Base-by-base conservation (phyloP, 2,329 filamentous ascomycete genomes). In the Zopfia rhizophila region DNA sequence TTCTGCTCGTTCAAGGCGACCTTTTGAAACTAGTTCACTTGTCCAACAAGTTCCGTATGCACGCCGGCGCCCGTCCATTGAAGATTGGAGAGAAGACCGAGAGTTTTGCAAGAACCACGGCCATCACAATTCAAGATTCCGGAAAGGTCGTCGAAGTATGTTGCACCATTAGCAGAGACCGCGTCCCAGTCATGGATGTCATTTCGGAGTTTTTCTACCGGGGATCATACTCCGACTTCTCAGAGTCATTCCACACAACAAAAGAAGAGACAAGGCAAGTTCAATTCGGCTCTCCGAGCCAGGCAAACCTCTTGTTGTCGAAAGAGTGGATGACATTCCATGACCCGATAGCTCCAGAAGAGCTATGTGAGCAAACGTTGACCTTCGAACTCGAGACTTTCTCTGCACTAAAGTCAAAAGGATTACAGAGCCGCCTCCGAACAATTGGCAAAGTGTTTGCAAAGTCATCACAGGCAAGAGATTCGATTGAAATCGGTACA, bases 11-110 rank as follows among this genome's bases (percentile, higher is more conserved):
- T 4, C 33, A 49, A 5, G 48, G 48, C 10, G 57, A 60, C 37
- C 31, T 60, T 6, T 30, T 58, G 3, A 50, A 41, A 11, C 48
- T 60, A 7, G 50, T 60, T 7, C 57, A 60, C 27, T 27, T 49
- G 4, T 55, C 55, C 7, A 60, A 56, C 23, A 50, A 48, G 30
- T 60, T 55, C 30, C 32, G 29, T 6, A 36, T 52, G 23, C 28
- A 48, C 12, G 25, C 49, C 4, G 33, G 28, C 1, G 46, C 36
- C 2, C 12, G 18, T 7, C 53, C 47, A 3, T 30, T 58, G 3
- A 43, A 43, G 27, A 39, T 56, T 8, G 55, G 50, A 7, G 53
- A 58, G 11, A 45, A 25, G 10, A 39, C 45, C 3, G 39, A 46
- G 13, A 46, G 30, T 11, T 28, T 35, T 23, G 44, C 55, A 3